Evolutionary conservation across 805 yeast genomes (phyloP).

Genomic region (Candida xiaguanensis): DNA sequence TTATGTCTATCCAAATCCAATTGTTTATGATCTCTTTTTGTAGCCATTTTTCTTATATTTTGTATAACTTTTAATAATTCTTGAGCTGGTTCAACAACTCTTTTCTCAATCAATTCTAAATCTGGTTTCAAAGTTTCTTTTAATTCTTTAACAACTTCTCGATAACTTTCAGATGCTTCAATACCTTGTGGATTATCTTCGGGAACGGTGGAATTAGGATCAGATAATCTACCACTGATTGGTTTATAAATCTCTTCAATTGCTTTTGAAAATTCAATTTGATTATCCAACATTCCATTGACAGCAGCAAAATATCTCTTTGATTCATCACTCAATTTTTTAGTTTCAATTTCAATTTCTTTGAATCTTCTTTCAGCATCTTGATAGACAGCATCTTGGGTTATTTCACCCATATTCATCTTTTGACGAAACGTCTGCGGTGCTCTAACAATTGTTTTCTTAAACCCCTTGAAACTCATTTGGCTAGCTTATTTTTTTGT

Average conservation of each 20-base stretch:
- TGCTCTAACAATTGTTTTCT: conserved; percentile 77
- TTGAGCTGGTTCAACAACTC: conserved; percentile 88
- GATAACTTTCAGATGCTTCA: conserved; percentile 87
- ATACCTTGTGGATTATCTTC: conserved; percentile 98
- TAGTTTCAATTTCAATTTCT: conserved; percentile 86
- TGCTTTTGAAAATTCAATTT: conserved; percentile 91
- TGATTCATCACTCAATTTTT: conserved; percentile 84
- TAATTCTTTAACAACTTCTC: conserved; percentile 81
- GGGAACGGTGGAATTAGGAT: conserved; percentile 78
- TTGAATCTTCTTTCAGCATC: conserved; percentile 97
- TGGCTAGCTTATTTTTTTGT: conserved; percentile 1
- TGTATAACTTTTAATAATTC: conserved; percentile 81
- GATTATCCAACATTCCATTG: conserved; percentile 89
- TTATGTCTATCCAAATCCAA: conserved; percentile 87
- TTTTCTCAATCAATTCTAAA: conserved; percentile 82
- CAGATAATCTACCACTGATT: conserved; percentile 86
- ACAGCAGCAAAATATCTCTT: conserved; percentile 88
- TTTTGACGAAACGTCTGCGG: conserved; percentile 91
- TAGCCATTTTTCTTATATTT: conserved; percentile 86
- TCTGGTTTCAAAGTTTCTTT: conserved; percentile 89
- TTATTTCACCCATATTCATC: conserved; percentile 71
- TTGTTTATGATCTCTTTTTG: conserved; percentile 93
- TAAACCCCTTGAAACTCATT: conserved; percentile 88
- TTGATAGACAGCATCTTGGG: conserved; percentile 75
- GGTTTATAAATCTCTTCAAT: conserved; percentile 97